Conservation (phyloP, 768 basidiomycete species). For the Gautieria morchelliformis region DNA sequence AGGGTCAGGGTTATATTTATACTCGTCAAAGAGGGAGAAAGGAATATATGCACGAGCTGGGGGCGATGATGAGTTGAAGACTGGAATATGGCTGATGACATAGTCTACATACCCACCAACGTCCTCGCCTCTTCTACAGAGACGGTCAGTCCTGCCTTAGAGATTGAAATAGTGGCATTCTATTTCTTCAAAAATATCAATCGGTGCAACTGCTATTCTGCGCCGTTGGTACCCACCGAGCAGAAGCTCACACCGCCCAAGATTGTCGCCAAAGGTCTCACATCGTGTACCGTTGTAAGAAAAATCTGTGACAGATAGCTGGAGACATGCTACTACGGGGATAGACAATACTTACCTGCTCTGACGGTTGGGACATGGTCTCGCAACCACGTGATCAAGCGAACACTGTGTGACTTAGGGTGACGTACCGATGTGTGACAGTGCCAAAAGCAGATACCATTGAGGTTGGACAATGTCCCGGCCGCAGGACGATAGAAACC, state of each 20-base stretch:
- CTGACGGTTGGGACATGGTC: no score
- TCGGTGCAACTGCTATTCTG: conserved; percentile 7
- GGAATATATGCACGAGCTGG: conserved; percentile 83
- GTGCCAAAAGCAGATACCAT: background rate
- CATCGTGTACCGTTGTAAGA: conserved; percentile 66
- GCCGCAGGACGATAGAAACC: conserved; percentile 82
- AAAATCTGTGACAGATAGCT: conserved; percentile 34
- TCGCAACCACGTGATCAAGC: no score
- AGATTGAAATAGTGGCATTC: conserved; percentile 65
- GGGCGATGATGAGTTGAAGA: background rate
- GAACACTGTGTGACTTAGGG: no score
- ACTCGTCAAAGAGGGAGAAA: conserved; percentile 71
- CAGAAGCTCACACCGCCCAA: conserved; percentile 76
- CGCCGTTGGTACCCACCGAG: conserved; percentile 42
- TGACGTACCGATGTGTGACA: background rate
- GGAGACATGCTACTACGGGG: no score
- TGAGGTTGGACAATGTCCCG: conserved; percentile 40
- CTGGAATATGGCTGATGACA: background rate
- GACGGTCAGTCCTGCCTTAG: conserved; percentile 59
- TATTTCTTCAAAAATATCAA: conserved; percentile 11
- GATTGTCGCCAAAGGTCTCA: conserved; percentile 69
- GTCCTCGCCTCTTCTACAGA: conserved; percentile 81
- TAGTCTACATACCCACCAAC: conserved; percentile 48
- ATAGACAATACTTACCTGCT: no score
- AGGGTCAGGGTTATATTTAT: conserved; percentile 44